A percentile compares a stretch with the other conserved stretches of the same genome.
Conservation (phyloP, 2,329 filamentous ascomycete genomes). For the Clarireedia sp. region DNA sequence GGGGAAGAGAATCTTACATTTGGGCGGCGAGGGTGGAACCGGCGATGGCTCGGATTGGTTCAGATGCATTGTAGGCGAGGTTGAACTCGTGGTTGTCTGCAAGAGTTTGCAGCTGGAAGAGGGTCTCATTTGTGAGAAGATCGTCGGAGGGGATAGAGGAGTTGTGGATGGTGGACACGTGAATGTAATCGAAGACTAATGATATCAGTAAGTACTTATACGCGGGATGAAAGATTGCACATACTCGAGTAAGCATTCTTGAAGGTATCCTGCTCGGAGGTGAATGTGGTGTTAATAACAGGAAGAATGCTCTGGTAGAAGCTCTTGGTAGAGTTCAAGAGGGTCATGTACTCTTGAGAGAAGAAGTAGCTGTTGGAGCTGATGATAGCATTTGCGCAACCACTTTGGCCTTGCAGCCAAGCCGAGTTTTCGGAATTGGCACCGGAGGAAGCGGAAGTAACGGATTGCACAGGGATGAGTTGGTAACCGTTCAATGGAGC, state of each 20-base stretch:
- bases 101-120: constrained; percentile 60
- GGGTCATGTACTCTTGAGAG: constrained; percentile 38
- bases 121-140: constrained; percentile 50
- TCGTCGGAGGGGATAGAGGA: constrained; percentile 47
- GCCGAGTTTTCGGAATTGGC: constrained; percentile 47
- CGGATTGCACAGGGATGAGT: constrained; percentile 64
- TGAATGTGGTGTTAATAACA: constrained; percentile 46
- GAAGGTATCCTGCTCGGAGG: constrained; percentile 39
- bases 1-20: constrained; percentile 28
- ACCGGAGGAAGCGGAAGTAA: constrained; percentile 44
- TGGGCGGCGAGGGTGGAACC: constrained; percentile 50
- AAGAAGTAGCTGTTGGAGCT: constrained; percentile 48
- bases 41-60: constrained; percentile 51
- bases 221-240: constrained; percentile 20
- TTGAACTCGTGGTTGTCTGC: constrained; percentile 76
- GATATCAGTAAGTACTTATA: background rate
- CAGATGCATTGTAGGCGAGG: constrained; percentile 72
- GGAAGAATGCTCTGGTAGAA: constrained; percentile 51
- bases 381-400: constrained; percentile 46
- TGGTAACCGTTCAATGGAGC: constrained; percentile 75
- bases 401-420: constrained; percentile 52
- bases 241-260: constrained; percentile 55
- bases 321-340: constrained; percentile 44
- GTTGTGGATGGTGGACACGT: constrained; percentile 55
- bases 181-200: constrained; percentile 50